These are phyloP conservation scores for Solanum okadae DNA, from an alignment of 257 asterid genomes.

Conservation along the genomic window DNA sequence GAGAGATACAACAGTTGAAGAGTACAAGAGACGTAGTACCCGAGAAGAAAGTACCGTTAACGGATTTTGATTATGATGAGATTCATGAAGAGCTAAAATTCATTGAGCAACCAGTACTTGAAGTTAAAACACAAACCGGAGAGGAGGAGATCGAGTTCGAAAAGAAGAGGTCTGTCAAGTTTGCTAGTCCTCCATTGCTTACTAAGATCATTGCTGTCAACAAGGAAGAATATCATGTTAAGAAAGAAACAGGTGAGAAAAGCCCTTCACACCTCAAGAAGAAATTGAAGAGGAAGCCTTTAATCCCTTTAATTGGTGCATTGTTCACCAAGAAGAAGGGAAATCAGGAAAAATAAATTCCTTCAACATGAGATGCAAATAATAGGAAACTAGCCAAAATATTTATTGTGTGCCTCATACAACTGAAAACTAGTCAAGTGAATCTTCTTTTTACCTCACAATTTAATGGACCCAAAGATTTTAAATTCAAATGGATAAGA, in stretches of 20 bases:
- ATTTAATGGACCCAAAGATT: background rate
- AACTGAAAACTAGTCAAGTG: background rate
- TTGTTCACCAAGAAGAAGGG: constrained; percentile 40
- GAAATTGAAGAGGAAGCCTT: constrained; percentile 47
- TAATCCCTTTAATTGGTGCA: constrained; percentile 48
- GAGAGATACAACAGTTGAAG: constrained; percentile 49
- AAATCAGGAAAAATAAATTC: constrained; percentile 1
- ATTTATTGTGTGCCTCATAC: background rate
- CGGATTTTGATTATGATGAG: constrained; percentile 4
- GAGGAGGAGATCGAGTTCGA: constrained; percentile 7
- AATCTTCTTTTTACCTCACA: background rate
- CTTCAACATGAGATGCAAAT: background rate
- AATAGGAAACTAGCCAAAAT: background rate
- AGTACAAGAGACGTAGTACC: constrained; percentile 11
- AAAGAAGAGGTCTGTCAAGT: constrained; percentile 70
- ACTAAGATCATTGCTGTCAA: constrained; percentile 27
- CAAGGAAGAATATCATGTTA: background rate
- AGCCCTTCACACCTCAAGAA: constrained; percentile 15
- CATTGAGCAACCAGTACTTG: constrained; percentile 29
- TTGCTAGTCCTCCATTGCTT: constrained; percentile 61
- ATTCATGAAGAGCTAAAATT: constrained; percentile 52
- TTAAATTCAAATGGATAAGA: background rate
- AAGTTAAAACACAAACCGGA: constrained; percentile 1
- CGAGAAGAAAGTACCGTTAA: background rate
- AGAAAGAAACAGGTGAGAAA: background rate